Conservation (phyloP, 345 rosid species). For the Sonneratia caseolaris region DNA sequence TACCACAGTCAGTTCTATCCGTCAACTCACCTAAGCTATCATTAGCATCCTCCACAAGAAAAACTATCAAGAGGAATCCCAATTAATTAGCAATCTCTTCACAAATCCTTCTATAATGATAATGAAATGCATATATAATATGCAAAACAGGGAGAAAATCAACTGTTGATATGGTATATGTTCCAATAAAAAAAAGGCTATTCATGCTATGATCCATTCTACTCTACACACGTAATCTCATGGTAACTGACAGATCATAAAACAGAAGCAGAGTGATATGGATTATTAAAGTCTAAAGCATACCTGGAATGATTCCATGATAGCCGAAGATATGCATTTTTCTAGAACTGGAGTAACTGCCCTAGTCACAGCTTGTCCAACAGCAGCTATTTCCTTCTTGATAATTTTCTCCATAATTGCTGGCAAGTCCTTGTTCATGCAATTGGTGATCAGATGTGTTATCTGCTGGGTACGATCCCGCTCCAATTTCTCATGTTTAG, state of each 20-base stretch:
- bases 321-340: slow-evolving; percentile 45
- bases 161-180: no score
- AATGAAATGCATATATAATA: neutral
- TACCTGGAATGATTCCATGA: slow-evolving; percentile 68
- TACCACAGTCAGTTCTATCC: neutral
- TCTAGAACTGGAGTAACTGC: slow-evolving; percentile 42
- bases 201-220: neutral
- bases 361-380: slow-evolving; percentile 44
- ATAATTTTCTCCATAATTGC: slow-evolving; percentile 40
- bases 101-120: neutral
- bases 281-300: neutral
- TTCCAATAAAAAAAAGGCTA: neutral
- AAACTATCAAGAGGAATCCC: neutral
- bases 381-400: slow-evolving; percentile 50
- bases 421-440: slow-evolving; percentile 43
- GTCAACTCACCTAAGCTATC: neutral
- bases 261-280: neutral
- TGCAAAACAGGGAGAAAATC: no score
- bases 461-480: slow-evolving; percentile 50
- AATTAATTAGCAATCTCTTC: neutral
- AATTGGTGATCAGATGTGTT: slow-evolving; percentile 40
- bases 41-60: neutral
- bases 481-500: slow-evolving; percentile 45
- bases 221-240: neutral
- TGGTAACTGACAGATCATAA: neutral